Evolutionary conservation across 2,329 filamentous ascomycete species (phyloP).

Genomic region (Nothophaeocryptopus gaeumannii): DNA sequence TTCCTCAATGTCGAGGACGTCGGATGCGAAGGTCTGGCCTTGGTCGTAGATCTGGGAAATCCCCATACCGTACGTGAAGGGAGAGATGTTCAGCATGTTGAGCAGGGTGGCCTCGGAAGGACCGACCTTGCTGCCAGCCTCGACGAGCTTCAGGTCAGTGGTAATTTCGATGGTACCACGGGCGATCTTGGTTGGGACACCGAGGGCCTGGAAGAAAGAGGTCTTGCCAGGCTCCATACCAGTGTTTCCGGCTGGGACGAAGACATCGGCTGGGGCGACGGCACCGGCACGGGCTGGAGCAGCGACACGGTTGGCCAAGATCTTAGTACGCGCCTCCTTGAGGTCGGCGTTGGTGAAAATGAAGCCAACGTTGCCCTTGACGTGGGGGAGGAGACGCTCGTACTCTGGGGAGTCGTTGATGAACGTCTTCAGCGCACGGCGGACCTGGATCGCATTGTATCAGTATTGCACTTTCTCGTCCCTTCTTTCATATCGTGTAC

Average conservation of each 20-base stretch:
- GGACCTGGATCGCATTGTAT: conserved; percentile 58
- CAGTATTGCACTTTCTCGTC: conserved; percentile 11
- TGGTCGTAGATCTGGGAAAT: conserved; percentile 96
- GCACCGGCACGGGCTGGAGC: conserved; percentile 98
- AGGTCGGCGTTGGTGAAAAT: conserved; percentile 99
- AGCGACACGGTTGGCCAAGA: conserved; percentile 94
- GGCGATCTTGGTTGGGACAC: conserved; percentile 99
- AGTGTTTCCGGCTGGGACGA: conserved; percentile 95
- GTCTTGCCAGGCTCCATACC: conserved; percentile 99
- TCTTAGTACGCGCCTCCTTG: conserved; percentile 88
- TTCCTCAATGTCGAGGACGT: conserved; percentile 90
- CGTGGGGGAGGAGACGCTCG: conserved; percentile 92
- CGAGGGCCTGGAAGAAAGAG: conserved; percentile 99
- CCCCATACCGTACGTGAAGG: conserved; percentile 99
- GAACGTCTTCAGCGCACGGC: conserved; percentile 96
- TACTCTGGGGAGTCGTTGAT: conserved; percentile 88
- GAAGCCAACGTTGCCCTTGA: conserved; percentile 98
- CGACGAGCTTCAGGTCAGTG: conserved; percentile 93
- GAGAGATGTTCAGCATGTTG: conserved; percentile 99
- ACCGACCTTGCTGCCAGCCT: conserved; percentile 90
- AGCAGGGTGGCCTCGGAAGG: conserved; percentile 97
- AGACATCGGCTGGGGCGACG: conserved; percentile 89
- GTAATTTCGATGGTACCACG: conserved; percentile 99
- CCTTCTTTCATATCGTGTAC: conserved; percentile 49
- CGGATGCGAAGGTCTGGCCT: conserved; percentile 84